Base-by-base conservation (phyloP, 169 alveolate species). In the Neospora caninum region DNA sequence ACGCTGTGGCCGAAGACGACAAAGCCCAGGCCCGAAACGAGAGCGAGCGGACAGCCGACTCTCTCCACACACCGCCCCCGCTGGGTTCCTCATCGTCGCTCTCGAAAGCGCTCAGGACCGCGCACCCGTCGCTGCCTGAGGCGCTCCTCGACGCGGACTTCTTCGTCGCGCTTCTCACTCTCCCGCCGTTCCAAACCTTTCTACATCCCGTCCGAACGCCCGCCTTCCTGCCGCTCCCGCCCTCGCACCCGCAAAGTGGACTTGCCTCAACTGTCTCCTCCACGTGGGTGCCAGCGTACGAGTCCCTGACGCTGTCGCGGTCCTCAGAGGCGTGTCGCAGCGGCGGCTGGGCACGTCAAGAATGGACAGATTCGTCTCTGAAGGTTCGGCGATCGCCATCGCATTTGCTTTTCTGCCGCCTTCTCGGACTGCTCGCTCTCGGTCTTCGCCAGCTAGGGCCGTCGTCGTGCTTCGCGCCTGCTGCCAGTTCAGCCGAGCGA, bases 201-300 rank as follows among this genome's bases (percentile, higher is more conserved):
- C 18, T 78, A 29, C 39, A n/a, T 10, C 86, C 86, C 10, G 29
- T 78, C 27, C 41, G 86, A 10, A n/a, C 22, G 45, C 86, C 86
- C 42, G 84, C 84, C 39, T 13, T 31, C 39, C 84, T 16, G 84
- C 84, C 45, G 84, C 84, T 73, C 39, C 84, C 42, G 43, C 84
- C 45, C 38, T 73, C 84, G 49, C 80, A n/a, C 80, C 39, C 84
- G 84, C 84, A 36, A 22, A n/a, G n/a, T 2, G 73, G 20, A 4
- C 43, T n/a, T 10, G 84, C 38, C 84, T 27, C 42, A 10, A 13
- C 89, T 0, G 69, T 16, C 89, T 43, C 89, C 2, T 4, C 88
- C 25, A 16, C 88, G 41, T 82, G 89, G 89, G 39, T 82, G 43
- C 89, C 89, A 0, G 69, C 89, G 16, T 82, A 82, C 64, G 89